Percentiles rank a stretch among this genome's conserved stretches.
Evolutionary conservation across 1,139 yeast species (phyloP).

Genomic region (Yamadazyma kanchanaburiensis): DNA sequence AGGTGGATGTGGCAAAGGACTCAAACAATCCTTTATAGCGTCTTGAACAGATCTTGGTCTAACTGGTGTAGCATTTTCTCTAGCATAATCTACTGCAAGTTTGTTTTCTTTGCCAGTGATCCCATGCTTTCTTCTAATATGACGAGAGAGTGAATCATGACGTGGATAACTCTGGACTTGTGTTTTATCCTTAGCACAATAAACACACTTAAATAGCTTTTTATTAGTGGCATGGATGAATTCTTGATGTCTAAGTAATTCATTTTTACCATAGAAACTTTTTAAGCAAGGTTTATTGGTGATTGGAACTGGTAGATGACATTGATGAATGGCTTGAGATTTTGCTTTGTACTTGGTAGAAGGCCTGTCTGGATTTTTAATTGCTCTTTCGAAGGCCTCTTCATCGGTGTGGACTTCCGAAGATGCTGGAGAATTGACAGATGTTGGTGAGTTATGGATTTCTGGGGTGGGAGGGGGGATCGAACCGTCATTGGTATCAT

Average conservation of each 20-base stretch:
- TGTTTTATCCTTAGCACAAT: conserved; percentile 36
- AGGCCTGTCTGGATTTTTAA: conserved; percentile 7
- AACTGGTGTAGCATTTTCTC: conserved; percentile 22
- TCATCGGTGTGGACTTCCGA: conserved; percentile 4
- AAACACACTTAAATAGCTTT: conserved; percentile 41
- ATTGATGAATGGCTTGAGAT: conserved; percentile 34
- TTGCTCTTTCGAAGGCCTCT: conserved; percentile 7
- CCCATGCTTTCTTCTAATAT: conserved; percentile 45
- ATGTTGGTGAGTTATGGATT: too few species aligned
- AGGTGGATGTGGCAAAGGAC: conserved; percentile 31
- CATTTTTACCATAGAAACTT: conserved; percentile 46
- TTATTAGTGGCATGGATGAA: conserved; percentile 48
- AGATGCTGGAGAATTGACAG: not conserved
- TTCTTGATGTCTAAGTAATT: conserved; percentile 44
- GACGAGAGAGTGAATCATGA: conserved; percentile 46
- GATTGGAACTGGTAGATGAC: conserved; percentile 38
- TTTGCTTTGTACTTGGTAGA: conserved; percentile 1
- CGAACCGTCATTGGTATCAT: too few species aligned
- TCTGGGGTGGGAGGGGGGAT: too few species aligned
- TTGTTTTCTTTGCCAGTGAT: conserved; percentile 47
- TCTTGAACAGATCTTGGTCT: too few species aligned
- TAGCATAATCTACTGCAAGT: conserved; percentile 47
- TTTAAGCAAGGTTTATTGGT: conserved; percentile 33
- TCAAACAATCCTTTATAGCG: conserved; percentile 12
- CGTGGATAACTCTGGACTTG: conserved; percentile 45